Evolutionary conservation across 1,284 basidiomycete genomes (phyloP).

Genomic region (Ceratobasidium sp.): DNA sequence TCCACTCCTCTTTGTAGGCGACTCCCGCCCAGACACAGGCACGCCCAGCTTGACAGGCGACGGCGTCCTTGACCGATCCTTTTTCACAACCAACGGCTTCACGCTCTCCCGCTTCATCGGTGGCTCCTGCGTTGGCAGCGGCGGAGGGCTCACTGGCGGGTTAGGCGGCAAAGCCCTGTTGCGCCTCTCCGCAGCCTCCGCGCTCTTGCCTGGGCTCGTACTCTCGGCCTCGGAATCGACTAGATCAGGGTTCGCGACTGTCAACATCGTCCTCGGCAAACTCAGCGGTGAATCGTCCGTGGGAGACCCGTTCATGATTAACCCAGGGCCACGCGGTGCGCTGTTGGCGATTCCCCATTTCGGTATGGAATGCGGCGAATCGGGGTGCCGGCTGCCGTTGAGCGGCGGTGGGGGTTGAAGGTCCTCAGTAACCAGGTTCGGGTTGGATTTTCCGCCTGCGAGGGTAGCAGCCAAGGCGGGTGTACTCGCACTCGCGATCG

Average conservation of each 20-base stretch:
- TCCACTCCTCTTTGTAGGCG: slow-evolving; percentile 8
- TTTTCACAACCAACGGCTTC: slow-evolving; percentile 31
- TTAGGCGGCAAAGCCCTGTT: slow-evolving; percentile 19
- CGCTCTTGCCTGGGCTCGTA: background rate
- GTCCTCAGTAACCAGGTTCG: background rate
- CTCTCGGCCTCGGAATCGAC: slow-evolving; percentile 14
- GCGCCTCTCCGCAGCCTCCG: background rate
- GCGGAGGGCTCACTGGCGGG: slow-evolving; percentile 9
- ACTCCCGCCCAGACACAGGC: slow-evolving; percentile 6
- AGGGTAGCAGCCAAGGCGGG: background rate
- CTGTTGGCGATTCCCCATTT: slow-evolving; percentile 37
- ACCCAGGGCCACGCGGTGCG: background rate
- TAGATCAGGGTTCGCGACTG: slow-evolving; percentile 27
- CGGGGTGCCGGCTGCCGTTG: slow-evolving; percentile 16
- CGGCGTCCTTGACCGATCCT: slow-evolving; percentile 26
- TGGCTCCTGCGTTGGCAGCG: background rate
- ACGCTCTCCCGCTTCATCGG: background rate
- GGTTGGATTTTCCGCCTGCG: background rate
- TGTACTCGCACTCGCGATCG: background rate
- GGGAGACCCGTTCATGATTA: slow-evolving; percentile 30
- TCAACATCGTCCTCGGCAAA: slow-evolving; percentile 20
- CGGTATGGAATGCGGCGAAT: slow-evolving; percentile 36
- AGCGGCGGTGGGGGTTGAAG: slow-evolving; percentile 21
- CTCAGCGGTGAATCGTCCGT: slow-evolving; percentile 38
- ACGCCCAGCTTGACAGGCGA: slow-evolving; percentile 18